These are phyloP conservation scores for Albatrellus sp. DNA, from an alignment of 1,284 basidiomycete species.

Conservation along the genomic window DNA sequence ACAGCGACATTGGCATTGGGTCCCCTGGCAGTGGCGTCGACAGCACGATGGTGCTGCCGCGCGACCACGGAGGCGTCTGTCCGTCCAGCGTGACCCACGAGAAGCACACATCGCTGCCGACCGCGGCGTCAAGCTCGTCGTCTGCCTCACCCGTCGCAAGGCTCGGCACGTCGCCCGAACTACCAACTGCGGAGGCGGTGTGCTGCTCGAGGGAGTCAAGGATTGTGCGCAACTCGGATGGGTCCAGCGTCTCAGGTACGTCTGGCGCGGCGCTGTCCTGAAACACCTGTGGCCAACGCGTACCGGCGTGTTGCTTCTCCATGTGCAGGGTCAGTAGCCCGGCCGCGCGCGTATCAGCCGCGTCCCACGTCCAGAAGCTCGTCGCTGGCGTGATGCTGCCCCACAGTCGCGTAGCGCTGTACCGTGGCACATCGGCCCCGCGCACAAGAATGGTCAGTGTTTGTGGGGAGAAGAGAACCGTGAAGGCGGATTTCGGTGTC, in stretches of 20 bases:
- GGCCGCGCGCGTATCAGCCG: conserved; percentile 50
- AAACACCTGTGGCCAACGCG: conserved; percentile 82
- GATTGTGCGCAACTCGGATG: conserved; percentile 69
- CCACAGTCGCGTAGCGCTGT: conserved; percentile 63
- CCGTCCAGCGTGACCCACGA: conserved; percentile 53
- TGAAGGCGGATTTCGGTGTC: conserved; percentile 53
- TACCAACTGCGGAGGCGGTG: conserved; percentile 46
- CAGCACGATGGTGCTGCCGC: conserved; percentile 31
- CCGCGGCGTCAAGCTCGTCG: conserved; percentile 64
- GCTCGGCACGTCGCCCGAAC: conserved; percentile 59
- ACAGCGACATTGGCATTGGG: conserved; percentile 17
- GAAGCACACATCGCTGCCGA: conserved; percentile 46
- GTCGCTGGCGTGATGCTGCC: conserved; percentile 55
- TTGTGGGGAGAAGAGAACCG: conserved; percentile 50
- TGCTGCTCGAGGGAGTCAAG: conserved; percentile 80
- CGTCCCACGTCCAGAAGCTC: conserved; percentile 85
- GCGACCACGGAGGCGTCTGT: conserved; percentile 26
- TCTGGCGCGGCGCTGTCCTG: conserved; percentile 56
- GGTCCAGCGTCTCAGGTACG: conserved; percentile 83
- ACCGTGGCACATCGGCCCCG: conserved; percentile 32
- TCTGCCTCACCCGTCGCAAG: conserved; percentile 76
- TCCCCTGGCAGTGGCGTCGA: conserved; percentile 50
- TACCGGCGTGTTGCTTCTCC: conserved; percentile 70
- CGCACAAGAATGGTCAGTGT: conserved; percentile 57
- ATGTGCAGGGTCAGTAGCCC: conserved; percentile 74